Evolutionary conservation across 345 rosid species (phyloP), one percentile per base, ranked within the genome.

Genomic region (Rhodomyrtus tomentosa): DNA sequence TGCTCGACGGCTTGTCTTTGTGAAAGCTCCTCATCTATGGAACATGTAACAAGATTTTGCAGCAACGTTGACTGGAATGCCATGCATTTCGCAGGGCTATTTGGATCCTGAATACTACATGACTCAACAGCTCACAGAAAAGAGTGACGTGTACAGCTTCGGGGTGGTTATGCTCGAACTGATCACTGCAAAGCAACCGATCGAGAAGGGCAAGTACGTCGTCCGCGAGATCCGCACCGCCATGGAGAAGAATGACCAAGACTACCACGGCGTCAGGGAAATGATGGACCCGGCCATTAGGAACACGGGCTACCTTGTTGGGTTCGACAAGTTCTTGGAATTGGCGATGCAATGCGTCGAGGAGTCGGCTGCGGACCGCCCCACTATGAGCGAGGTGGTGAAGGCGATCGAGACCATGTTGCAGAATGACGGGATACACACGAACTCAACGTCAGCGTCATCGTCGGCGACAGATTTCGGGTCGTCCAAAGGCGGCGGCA

Each of bases 61-160:
- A 32, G 79, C 25, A 18, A 68, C 45, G 20, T 36, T 68, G 24
- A 68, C 45, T 20, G 45, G 25, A 68, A 68, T 18, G 45, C 79
- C 36, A 0, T 36, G 18, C 22, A 14, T 50, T 38, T 83, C 85
- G 88, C 93, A 97, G 98, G 99, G 99, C 50, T 97, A 95, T 87
- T 89, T 97, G 49, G 99, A 97, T 92, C 99, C 98, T 14, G 99
- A 97, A 85, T 97, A 97, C 88, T 97, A 97, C 91, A 94, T 94
- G 95, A 92, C 94, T 11, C 99, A 97, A 45, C 98, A 94, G 87
- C 89, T 97, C 55, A 97, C 99, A 4, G 98, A 97, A 88, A 97
- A 95, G 91, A 95, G 99, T 13, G 99, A 97, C 16, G 99, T 97
- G n/a, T 97, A 95, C 87, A 95, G 99, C 82, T 95, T 95, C 16